Base-by-base conservation (phyloP, 306 rosid genomes). In the Vachellia collinsii region DNA sequence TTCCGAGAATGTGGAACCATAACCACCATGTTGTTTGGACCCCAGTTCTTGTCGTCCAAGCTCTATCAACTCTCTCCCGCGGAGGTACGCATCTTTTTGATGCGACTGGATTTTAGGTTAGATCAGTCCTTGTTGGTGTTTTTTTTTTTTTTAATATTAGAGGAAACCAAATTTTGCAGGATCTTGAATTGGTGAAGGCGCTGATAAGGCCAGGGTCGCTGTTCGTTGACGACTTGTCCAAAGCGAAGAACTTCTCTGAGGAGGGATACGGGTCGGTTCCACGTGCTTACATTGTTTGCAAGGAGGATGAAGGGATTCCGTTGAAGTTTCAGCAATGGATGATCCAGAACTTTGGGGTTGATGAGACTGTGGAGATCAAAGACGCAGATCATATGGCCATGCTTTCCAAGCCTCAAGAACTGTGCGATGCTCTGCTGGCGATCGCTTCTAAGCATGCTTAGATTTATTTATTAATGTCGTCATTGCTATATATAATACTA, bases 361-460 rank as follows among this genome's bases (percentile, higher is more conserved):
- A 71, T 67, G 81, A 94, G 6, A 85, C 87, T 51, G 6, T 79
- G 56, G 90, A 89, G 84, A 88, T 92, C 77, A 70, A 84, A 19
- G 97, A 81, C 1, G 86, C 90, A 7, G 85, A 89, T 73, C 90
- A 89, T 53, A 87, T 87, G 92, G 7, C 85, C 20, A 87, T 89
- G 90, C 16, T 85, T 69, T 71, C 73, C 63, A 83, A 62, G 78
- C 88, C 92, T 51, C 80, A 69, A 25, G 66, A 87, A 79, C 51
- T 89, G n/a, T 79, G 74, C 10, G 74, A 67, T 72, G 82, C 74
- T 78, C 91, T 94, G 19, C 58, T 76, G 17, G 79, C 17, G 7
- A 70, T 70, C 8, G 39, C 75, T 6, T 70, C 75, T 14, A 70
- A 44, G 41, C 23, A 22, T 44, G 12, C 11, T 70, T 70, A 46